These are phyloP conservation scores for Quambalaria eucalypti DNA, from an alignment of 1,284 basidiomycete genomes.

Conservation along the genomic window DNA sequence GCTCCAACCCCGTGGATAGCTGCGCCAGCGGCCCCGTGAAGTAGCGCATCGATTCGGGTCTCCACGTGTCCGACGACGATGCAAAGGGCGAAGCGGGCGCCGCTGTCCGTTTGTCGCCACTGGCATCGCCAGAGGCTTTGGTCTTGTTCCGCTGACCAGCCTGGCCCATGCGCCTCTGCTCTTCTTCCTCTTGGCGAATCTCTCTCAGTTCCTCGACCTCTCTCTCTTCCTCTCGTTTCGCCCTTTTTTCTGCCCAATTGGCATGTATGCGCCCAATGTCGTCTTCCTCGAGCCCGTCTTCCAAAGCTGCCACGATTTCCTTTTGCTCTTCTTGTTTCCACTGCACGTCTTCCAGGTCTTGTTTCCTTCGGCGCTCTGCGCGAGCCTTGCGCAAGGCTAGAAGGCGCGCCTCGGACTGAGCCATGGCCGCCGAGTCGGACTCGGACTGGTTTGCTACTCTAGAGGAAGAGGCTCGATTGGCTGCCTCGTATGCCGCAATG, in stretches of 20 bases:
- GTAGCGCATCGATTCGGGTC: constrained; percentile 31
- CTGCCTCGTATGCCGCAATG: constrained; percentile 64
- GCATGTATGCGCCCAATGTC: constrained; percentile 12
- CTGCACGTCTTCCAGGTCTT: constrained; percentile 29
- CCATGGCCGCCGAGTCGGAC: constrained; percentile 29
- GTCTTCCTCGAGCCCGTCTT: constrained; percentile 22
- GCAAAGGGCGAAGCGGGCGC: not conserved
- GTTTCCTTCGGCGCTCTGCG: constrained; percentile 20
- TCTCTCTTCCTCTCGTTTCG: constrained; percentile 12
- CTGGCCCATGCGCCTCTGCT: constrained; percentile 18
- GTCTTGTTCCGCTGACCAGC: constrained; percentile 12
- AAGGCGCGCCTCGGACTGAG: constrained; percentile 25
- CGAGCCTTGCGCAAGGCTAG: constrained; percentile 23
- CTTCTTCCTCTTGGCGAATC: constrained; percentile 16
- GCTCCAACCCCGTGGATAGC: constrained; percentile 23
- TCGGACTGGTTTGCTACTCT: constrained; percentile 22
- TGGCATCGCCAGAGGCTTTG: constrained; percentile 1
- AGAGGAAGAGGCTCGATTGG: constrained; percentile 27
- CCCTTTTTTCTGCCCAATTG: constrained; percentile 14
- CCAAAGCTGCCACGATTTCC: constrained; percentile 35
- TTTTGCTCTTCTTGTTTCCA: constrained; percentile 27
- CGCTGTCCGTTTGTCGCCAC: constrained; percentile 5
- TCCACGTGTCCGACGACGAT: constrained; percentile 9
- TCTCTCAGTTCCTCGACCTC: constrained; percentile 7
- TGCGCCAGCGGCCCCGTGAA: constrained; percentile 36